Evolutionary conservation across 768 basidiomycete genomes (phyloP).

Genomic region (Pluteus cervinus): DNA sequence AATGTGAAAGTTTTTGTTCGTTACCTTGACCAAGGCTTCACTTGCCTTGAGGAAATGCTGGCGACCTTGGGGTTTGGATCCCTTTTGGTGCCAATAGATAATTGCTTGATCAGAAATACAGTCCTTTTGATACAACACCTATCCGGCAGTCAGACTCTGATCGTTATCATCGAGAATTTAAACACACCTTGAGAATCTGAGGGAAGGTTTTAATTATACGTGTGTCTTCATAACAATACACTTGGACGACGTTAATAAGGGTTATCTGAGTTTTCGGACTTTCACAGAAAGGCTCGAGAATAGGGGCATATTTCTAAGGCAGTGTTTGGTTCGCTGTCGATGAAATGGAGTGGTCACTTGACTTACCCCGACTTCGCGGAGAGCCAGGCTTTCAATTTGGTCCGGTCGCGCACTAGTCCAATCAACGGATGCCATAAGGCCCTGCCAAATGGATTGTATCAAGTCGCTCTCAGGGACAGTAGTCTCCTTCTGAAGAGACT

Average conservation of each 20-base stretch:
- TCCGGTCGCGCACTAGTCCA: slow-evolving; percentile 88
- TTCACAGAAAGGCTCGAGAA: slow-evolving; percentile 87
- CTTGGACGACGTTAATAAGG: slow-evolving; percentile 91
- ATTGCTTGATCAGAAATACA: slow-evolving; percentile 95
- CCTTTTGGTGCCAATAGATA: slow-evolving; percentile 97
- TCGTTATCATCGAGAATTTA: background rate
- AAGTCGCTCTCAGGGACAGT: slow-evolving; percentile 85
- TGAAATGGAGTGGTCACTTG: background rate
- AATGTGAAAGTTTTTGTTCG: slow-evolving; percentile 11
- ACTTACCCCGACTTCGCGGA: slow-evolving; percentile 82
- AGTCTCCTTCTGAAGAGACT: slow-evolving; percentile 63
- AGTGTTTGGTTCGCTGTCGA: slow-evolving; percentile 1
- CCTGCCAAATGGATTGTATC: slow-evolving; percentile 87
- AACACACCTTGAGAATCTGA: slow-evolving; percentile 81
- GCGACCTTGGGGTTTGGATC: slow-evolving; percentile 90
- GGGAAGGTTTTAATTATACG: slow-evolving; percentile 93
- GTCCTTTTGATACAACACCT: slow-evolving; percentile 95
- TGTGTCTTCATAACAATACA: slow-evolving; percentile 95
- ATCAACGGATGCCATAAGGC: slow-evolving; percentile 81
- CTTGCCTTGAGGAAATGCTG: slow-evolving; percentile 92
- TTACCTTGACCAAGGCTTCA: slow-evolving; percentile 83
- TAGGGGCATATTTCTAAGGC: slow-evolving; percentile 68
- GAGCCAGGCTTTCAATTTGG: slow-evolving; percentile 84
- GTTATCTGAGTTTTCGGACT: slow-evolving; percentile 88
- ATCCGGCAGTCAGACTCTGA: slow-evolving; percentile 2